Evolutionary conservation across 139 green algal species (phyloP), one percentile per base, ranked within the genome.

Genomic region (Axilococcus clingmanii): DNA sequence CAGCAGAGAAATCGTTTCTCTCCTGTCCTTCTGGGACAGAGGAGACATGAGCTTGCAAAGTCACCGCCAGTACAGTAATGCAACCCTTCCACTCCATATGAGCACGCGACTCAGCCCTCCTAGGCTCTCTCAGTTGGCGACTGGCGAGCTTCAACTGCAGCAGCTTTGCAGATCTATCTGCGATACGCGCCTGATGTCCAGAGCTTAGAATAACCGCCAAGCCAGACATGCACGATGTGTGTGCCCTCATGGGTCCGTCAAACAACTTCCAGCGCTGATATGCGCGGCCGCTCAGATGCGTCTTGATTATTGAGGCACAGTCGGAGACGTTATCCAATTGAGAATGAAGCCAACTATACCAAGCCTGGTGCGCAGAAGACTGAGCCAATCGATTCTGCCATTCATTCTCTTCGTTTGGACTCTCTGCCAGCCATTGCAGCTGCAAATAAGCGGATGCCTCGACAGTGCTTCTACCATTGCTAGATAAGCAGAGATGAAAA

Each of bases 341-440:
- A 1, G 57, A 61, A 11, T 37, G 15, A 9, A 89, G 84, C 83
- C 83, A 95, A 9, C 43, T 57, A 30, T 68, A 75, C 72, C 81
- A 94, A 16, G 85, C 62, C 33, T 93, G 79, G 46, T 88, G 74
- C 30, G 80, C 48, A 41, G 87, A 40, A 15, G 54, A 59, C 34
- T 74, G 52, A n/a, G n/a, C n/a, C n/a, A n/a, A n/a, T n/a, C n/a
- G n/a, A 27, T 23, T 24, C 45, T 28, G 11, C 37, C 28, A 27
- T 19, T 23, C 27, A 1, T 7, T 5, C 27, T n/a, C 17, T 29
- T 58, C 47, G 2, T 40, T n/a, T 33, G 52, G 33, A 5, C 53
- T 55, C 22, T 89, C 66, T n/a, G 83, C 48, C 32, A 90, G 51
- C 86, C 83, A 94, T 1, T 58, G 7, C 14, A 95, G 76, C 64